Evolutionary conservation across 1,284 basidiomycete genomes (phyloP), one percentile per base, ranked within the genome.

Genomic region (Tetrapyrgos nigripes): DNA sequence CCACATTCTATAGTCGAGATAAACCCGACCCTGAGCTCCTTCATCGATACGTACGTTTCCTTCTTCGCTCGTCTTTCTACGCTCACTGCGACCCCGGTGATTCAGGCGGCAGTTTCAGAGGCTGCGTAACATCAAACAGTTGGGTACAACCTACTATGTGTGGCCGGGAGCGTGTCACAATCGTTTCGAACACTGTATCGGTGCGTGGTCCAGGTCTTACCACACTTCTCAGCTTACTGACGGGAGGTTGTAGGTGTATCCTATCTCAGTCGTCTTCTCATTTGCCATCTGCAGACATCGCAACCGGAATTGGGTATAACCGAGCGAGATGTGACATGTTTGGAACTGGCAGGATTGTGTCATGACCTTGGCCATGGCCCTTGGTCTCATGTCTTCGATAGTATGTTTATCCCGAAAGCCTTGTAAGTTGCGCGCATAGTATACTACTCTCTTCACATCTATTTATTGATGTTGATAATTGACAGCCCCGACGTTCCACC

Each of bases 141-240:
- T 93, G 2, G 92, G 91, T 0, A 84, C 89, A 3, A 83, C 87
- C 0, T 88, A 86, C 64, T 86, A 84, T 62, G 88, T 93, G 26
- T 93, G 89, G 83, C 86, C 87, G 0, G 82, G 88, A 3, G 91
- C 88, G 0, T 82, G 87, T 0, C 92, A 93, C 67, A 92, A 86
- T 62, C 82, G 91, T 0, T 93, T 93, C 62, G 91, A 93, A 66
- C 92, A 93, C 67, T 87, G 83, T 62, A 75, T 93, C 19, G 91
- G 91, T 89, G 57, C 49, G 81, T 27, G 57, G 3, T 31, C 21
- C 26, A 24, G 29, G 23, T 19, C 40, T 26, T 31, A n/a, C 1
- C 29, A 31, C n/a, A 24, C 6, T 24, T 59, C 13, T 53, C 26
- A 44, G n/a, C n/a, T 19, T 31, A 49, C n/a, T 14, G 23, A 40